Evolutionary conservation across 2,329 filamentous ascomycete species (phyloP), one percentile per base, ranked within the genome.

Genomic region (Salinomyces thailandicus): DNA sequence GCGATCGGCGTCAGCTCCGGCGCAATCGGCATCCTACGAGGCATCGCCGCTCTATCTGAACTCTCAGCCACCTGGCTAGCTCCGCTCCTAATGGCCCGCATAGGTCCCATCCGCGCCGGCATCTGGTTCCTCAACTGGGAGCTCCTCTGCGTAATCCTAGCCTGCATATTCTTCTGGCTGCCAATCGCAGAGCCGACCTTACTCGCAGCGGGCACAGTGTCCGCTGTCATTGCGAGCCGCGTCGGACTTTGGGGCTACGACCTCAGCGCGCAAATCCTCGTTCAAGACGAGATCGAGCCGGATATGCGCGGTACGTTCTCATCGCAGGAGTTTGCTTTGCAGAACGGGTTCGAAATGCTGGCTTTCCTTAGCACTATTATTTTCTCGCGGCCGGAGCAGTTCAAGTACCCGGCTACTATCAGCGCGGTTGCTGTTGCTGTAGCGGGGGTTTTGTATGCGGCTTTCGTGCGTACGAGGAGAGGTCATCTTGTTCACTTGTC

Each of bases 81-180:
- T 0, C 77, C 77, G 0, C 58, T 61, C 37, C 52, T 79, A 11
- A 77, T 76, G 65, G 48, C 47, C 2, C 54, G 50, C 3, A 66
- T 69, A 5, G 64, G 66, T 15, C 52, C 64, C 1, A 63, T 83
- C 5, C 64, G 82, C n/a, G 68, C 72, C 0, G 82, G 81, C 0
- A 64, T 85, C 3, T 86, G 82, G 82, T 76, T 75, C 43, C 52
- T 79, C 7, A 77, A 71, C 37, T 82, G 77, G 72, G 79, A 85
- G 51, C 62, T 79, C n/a, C 38, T 63, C 2, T 76, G 69, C 31
- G 43, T 75, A 47, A 45, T 63, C 52, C 53, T 69, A 34, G 45
- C 62, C 49, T 54, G 61, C 14, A 46, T 46, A 2, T 47, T 54
- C 33, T 47, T 60, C 27, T 61, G 55, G 55, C 27, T 50, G 3